Evolutionary conservation across 2,329 filamentous ascomycete genomes (phyloP), one percentile per base, ranked within the genome.

Genomic region (Ophiostoma australiae): DNA sequence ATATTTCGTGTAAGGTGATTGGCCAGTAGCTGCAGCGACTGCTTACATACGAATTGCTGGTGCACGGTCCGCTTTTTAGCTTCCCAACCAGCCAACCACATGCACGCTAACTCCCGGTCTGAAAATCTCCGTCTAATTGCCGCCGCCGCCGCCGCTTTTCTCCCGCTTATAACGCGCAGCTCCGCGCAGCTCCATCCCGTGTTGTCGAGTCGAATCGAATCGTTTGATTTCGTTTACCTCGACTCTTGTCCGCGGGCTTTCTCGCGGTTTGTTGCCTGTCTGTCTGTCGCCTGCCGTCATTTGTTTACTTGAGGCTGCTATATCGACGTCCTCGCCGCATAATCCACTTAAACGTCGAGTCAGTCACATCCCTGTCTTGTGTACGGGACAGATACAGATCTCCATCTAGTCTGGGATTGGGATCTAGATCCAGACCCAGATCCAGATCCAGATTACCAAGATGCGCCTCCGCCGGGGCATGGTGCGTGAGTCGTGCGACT

Each of bases 401-500:
- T 58, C 44, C 44, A 48, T 31, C 27, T 31, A 31, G 27, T 31
- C 27, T 31, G 27, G 27, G 27, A 3, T 31, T 31, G 27, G 27
- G 17, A 48, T 48, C 44, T 7, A 15, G 44, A 48, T 48, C 44
- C 37, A 11, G 37, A 39, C 13, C 17, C 20, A 48, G 17, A 39
- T 41, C 13, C 13, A 41, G 39, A 27, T 17, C 27, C 58, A 11
- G 13, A 63, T 63, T 3, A n/a, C 20, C 44, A 48, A 48, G 17
- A 73, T 73, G 72, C 69, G 72, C 17, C 69, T 73, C 37, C 70
- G 72, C 17, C 72, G 72, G 27, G 72, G 70, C 13, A 72, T 72
- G 72, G 70, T 73, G 8, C 72, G 70, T 37, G 69, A 73, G 72
- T 73, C 72, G 58, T 73, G 72, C 58, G 72, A 73, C 69, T 73